These are phyloP conservation scores for Spizellomyces sp. DNA, from an alignment of 192 early-diverging fungal species.

Conservation along the genomic window DNA sequence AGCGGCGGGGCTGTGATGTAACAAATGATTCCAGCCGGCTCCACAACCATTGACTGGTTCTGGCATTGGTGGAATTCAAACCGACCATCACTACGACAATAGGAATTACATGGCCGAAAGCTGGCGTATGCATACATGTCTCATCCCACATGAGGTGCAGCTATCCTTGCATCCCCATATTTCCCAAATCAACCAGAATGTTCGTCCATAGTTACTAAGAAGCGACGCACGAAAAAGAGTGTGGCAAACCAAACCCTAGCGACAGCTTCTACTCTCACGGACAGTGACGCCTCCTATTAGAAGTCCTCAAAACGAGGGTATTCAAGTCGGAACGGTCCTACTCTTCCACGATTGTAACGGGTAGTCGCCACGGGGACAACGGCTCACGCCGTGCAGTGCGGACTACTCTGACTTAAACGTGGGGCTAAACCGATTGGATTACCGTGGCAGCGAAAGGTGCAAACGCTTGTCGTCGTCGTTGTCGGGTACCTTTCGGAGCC, in stretches of 20 bases:
- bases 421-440: not conserved
- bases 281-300: not conserved
- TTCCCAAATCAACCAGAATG: not conserved
- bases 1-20: too few species aligned
- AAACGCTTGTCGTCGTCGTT: too few species aligned
- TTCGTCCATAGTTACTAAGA: constrained; percentile 1
- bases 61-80: too few species aligned
- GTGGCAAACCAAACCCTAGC: not conserved
- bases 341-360: constrained; percentile 2
- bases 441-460: too few species aligned
- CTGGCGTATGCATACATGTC: too few species aligned
- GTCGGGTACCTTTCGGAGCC: too few species aligned
- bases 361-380: not conserved
- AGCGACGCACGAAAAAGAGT: not conserved
- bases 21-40: too few species aligned
- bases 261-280: not conserved
- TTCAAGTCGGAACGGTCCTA: not conserved
- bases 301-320: not conserved
- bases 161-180: not conserved
- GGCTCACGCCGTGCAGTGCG: not conserved
- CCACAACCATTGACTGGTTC: too few species aligned
- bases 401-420: not conserved
- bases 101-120: too few species aligned
- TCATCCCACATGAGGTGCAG: too few species aligned
- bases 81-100: too few species aligned